Conservation (phyloP, 768 basidiomycete species). For the Phaffia tasmanica region DNA sequence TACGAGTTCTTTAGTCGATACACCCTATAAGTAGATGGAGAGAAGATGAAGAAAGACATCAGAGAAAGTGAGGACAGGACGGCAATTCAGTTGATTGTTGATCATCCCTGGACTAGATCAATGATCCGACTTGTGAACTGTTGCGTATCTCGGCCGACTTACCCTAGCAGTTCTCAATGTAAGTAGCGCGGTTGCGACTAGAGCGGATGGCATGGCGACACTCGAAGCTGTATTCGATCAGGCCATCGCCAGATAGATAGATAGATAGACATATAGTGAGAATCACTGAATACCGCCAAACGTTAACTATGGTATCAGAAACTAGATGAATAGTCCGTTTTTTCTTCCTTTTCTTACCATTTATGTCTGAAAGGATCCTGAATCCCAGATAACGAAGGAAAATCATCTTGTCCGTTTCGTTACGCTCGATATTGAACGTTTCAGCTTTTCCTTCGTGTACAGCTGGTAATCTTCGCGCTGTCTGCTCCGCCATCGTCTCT, state of each 20-base stretch:
- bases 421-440: conserved; percentile 2
- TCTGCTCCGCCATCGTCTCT: conserved; percentile 26
- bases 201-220: conserved; percentile 30
- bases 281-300: no score
- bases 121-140: no score
- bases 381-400: conserved; percentile 29
- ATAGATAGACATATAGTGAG: no score
- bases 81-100: background rate
- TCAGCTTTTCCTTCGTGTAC: no score
- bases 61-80: background rate
- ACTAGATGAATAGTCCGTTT: no score
- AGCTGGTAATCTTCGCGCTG: conserved; percentile 13
- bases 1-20: conserved; percentile 29
- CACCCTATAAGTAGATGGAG: conserved; percentile 12
- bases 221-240: background rate
- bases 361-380: conserved; percentile 29
- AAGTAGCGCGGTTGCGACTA: conserved; percentile 29
- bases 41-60: no score
- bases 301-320: no score
- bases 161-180: conserved; percentile 29
- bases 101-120: no score
- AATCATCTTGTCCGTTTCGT: conserved; percentile 26
- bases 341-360: conserved; percentile 13
- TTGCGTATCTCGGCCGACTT: background rate
- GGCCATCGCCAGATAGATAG: no score